Percentiles rank a stretch among this genome's conserved stretches.
These are phyloP conservation scores for Pleurotus cornucopiae DNA, from an alignment of 768 basidiomycete genomes.

Conservation along the genomic window DNA sequence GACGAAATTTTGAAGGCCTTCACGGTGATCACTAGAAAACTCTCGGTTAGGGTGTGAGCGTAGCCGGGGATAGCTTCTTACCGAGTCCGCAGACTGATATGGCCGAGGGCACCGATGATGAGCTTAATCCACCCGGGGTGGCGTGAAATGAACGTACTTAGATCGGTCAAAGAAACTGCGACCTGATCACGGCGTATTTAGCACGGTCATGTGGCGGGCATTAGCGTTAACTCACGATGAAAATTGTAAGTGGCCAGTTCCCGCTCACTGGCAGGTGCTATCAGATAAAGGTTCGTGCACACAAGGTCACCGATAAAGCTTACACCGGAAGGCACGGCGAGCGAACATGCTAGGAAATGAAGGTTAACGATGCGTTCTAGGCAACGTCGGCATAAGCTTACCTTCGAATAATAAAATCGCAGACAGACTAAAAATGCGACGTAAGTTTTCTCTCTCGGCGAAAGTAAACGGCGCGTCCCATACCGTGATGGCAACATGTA, in stretches of 20 bases:
- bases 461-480: slow-evolving; percentile 14
- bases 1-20: slow-evolving; percentile 44
- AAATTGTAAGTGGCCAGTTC: slow-evolving; percentile 35
- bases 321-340: slow-evolving; percentile 45
- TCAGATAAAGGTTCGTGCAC: too few species aligned
- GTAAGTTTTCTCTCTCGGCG: neutral
- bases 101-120: slow-evolving; percentile 1
- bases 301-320: slow-evolving; percentile 15
- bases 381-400: slow-evolving; percentile 6
- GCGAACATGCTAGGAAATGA: slow-evolving; percentile 39
- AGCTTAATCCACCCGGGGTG: neutral
- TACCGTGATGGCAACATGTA: slow-evolving; percentile 54
- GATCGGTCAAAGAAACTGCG: slow-evolving; percentile 37
- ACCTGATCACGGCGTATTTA: slow-evolving; percentile 19
- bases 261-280: slow-evolving; percentile 37
- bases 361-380: neutral
- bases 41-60: slow-evolving; percentile 3
- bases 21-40: slow-evolving; percentile 41
- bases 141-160: slow-evolving; percentile 30
- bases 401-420: slow-evolving; percentile 47
- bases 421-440: slow-evolving; percentile 31
- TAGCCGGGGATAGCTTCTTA: slow-evolving; percentile 16
- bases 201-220: neutral
- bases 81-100: slow-evolving; percentile 31
- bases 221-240: slow-evolving; percentile 37